Conservation (phyloP, 768 basidiomycete genomes). For the Amylocystis lapponica region DNA sequence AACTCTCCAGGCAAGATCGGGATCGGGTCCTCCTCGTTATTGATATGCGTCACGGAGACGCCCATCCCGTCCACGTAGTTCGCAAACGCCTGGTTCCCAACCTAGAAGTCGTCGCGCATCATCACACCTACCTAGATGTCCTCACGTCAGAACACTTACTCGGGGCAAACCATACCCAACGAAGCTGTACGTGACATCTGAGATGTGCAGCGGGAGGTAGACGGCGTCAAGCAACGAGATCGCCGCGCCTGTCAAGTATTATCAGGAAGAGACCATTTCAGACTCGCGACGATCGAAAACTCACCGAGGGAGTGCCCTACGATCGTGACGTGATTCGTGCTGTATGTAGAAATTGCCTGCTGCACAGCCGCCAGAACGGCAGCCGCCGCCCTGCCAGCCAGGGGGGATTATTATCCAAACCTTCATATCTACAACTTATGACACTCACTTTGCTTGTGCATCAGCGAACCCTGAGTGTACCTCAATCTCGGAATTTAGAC, state of each 20-base stretch:
- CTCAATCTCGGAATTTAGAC: slow-evolving; percentile 34
- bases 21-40: slow-evolving; percentile 41
- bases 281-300: neutral
- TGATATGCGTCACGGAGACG: slow-evolving; percentile 44
- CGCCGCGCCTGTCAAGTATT: slow-evolving; percentile 36
- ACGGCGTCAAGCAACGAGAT: slow-evolving; percentile 46
- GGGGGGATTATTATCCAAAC: no score
- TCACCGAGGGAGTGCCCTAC: slow-evolving; percentile 38
- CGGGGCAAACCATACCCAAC: slow-evolving; percentile 28
- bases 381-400: slow-evolving; percentile 29
- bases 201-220: slow-evolving; percentile 45
- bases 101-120: slow-evolving; percentile 23
- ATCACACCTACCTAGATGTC: no score
- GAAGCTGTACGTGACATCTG: slow-evolving; percentile 26
- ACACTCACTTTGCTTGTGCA: slow-evolving; percentile 37
- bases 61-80: slow-evolving; percentile 44
- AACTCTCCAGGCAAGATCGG: slow-evolving; percentile 26
- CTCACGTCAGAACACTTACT: slow-evolving; percentile 15
- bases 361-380: slow-evolving; percentile 41
- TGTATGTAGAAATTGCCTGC: slow-evolving; percentile 29
- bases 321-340: slow-evolving; percentile 34
- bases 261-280: no score
- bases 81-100: slow-evolving; percentile 57
- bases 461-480: slow-evolving; percentile 43
- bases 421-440: no score